Evolutionary conservation across 106 monocot genomes (phyloP).

Genomic region (Posidonia australis): DNA sequence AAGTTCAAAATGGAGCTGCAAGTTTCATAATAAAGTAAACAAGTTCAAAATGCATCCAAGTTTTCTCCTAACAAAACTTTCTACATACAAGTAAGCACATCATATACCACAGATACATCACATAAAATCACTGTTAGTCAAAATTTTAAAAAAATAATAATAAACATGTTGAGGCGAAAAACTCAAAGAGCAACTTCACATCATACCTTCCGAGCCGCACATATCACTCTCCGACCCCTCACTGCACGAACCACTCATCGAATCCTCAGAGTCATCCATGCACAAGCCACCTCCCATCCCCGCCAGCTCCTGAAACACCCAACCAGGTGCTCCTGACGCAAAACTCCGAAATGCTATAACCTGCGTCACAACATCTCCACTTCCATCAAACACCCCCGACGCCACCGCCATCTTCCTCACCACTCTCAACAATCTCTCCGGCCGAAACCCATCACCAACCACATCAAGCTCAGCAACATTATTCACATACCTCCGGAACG

Average conservation of each 20-base stretch:
- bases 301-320: slow-evolving; percentile 5
- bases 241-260: neutral
- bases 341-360: slow-evolving; percentile 16
- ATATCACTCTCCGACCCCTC: neutral
- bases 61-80: too few species aligned
- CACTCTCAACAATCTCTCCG: slow-evolving; percentile 4
- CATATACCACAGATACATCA: too few species aligned
- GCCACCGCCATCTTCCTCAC: slow-evolving; percentile 10
- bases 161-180: neutral
- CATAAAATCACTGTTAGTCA: too few species aligned
- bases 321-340: slow-evolving; percentile 6
- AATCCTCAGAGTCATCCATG: slow-evolving; percentile 4
- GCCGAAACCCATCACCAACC: slow-evolving; percentile 7
- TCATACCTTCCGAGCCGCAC: neutral
- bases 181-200: neutral
- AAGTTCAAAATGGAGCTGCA: too few species aligned
- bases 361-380: neutral
- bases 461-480: neutral
- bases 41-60: too few species aligned
- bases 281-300: slow-evolving; percentile 5
- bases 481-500: slow-evolving; percentile 10
- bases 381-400: neutral
- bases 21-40: too few species aligned
- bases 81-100: too few species aligned
- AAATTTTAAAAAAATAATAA: slow-evolving; percentile 1